Evolutionary conservation across 345 rosid genomes (phyloP).

Genomic region (Linum trigynum): DNA sequence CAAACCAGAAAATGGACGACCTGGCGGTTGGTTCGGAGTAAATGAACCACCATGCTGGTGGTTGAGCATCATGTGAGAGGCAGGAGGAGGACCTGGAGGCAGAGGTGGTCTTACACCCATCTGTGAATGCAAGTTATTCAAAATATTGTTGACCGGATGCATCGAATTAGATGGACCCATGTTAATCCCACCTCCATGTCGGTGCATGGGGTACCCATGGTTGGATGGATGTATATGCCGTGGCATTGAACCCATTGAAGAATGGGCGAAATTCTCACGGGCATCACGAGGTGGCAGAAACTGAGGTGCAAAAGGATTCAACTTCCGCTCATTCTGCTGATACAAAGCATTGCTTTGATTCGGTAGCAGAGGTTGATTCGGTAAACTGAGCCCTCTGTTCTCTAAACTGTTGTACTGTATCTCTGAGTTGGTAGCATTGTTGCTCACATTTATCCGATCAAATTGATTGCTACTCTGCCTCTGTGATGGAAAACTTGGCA

Average conservation of each 20-base stretch:
- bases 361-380: conserved; percentile 23
- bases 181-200: conserved; percentile 24
- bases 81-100: conserved; percentile 46
- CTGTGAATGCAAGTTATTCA: conserved; percentile 24
- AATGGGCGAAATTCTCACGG: conserved; percentile 28
- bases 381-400: conserved; percentile 29
- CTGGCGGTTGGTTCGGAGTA: conserved; percentile 41
- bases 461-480: not conserved
- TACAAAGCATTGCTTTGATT: conserved; percentile 37
- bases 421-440: conserved; percentile 37
- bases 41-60: conserved; percentile 37
- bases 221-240: conserved; percentile 34
- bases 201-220: conserved; percentile 44
- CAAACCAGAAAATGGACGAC: conserved; percentile 67
- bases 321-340: conserved; percentile 42
- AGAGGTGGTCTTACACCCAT: conserved; percentile 48
- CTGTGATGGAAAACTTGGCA: not conserved
- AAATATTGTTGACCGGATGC: conserved; percentile 32
- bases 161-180: conserved; percentile 26
- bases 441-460: conserved; percentile 36
- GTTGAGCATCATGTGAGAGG: conserved; percentile 32
- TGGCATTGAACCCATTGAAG: conserved; percentile 35
- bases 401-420: conserved; percentile 36
- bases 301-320: conserved; percentile 37
- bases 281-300: conserved; percentile 32